Evolutionary conservation across 2,329 filamentous ascomycete species (phyloP).

Genomic region (Atkinsonella hypoxylon): DNA sequence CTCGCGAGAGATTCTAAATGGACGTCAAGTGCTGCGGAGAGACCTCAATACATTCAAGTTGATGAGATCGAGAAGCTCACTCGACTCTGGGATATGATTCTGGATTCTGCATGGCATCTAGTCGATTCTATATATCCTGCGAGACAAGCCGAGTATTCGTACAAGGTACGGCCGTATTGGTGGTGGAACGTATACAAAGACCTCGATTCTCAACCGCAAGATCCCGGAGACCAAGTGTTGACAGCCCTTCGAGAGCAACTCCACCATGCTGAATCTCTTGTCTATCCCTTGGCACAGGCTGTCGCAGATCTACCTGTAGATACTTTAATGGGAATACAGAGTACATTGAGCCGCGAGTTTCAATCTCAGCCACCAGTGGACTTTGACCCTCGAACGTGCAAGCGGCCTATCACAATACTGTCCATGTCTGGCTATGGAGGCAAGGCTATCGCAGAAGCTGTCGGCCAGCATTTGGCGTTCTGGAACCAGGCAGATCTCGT

Average conservation of each 20-base stretch:
- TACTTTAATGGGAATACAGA: slow-evolving; percentile 20
- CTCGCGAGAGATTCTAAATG: slow-evolving; percentile 9
- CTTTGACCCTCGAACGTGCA: slow-evolving; percentile 21
- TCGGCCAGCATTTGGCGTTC: slow-evolving; percentile 52
- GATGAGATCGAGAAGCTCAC: slow-evolving; percentile 11
- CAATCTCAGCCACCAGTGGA: slow-evolving; percentile 14
- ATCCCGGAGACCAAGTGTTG: slow-evolving; percentile 19
- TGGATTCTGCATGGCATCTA: slow-evolving; percentile 26
- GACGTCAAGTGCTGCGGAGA: slow-evolving; percentile 3
- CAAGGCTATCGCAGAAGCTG: slow-evolving; percentile 24
- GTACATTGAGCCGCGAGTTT: slow-evolving; percentile 18
- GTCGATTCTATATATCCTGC: slow-evolving; percentile 22
- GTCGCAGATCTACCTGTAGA: slow-evolving; percentile 23
- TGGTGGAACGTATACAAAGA: slow-evolving; percentile 28
- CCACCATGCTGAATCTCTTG: slow-evolving; percentile 19
- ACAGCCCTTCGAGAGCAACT: slow-evolving; percentile 17
- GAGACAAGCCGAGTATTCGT: slow-evolving; percentile 21
- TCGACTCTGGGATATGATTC: slow-evolving; percentile 22
- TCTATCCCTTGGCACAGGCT: slow-evolving; percentile 21
- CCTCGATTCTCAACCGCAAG: slow-evolving; percentile 17
- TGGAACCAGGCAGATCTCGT: slow-evolving; percentile 55
- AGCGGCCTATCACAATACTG: slow-evolving; percentile 26
- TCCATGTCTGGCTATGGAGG: slow-evolving; percentile 27
- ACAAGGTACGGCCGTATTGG: slow-evolving; percentile 25
- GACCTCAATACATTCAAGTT: slow-evolving; percentile 6